These are phyloP conservation scores for Leccinum subtestaceum DNA, from an alignment of 768 basidiomycete species.

Conservation along the genomic window DNA sequence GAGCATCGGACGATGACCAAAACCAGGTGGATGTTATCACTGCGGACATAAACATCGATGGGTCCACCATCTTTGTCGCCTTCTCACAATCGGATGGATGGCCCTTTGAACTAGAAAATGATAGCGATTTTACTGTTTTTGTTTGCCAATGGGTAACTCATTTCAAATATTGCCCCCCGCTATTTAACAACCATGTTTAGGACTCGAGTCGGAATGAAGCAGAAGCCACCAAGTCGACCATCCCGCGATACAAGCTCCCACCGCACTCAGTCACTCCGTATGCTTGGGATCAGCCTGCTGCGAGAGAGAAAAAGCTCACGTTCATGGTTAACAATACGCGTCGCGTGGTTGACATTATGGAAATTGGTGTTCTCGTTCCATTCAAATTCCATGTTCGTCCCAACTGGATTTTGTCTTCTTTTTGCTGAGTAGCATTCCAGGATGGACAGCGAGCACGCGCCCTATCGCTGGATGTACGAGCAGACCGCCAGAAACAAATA, in stretches of 20 bases:
- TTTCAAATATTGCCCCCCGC: background rate
- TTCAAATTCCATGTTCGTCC: conserved; percentile 76
- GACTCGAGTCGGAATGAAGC: conserved; percentile 43
- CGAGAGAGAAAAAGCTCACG: conserved; percentile 72
- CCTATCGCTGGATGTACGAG: conserved; percentile 90
- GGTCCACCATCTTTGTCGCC: conserved; percentile 86
- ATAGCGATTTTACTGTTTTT: conserved; percentile 66
- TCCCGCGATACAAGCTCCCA: conserved; percentile 52
- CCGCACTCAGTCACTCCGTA: conserved; percentile 61
- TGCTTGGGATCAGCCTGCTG: conserved; percentile 93
- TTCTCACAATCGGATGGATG: conserved; percentile 65
- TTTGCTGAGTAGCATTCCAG: conserved; percentile 31
- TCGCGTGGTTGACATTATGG: conserved; percentile 84
- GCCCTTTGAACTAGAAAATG: conserved; percentile 91
- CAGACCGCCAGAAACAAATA: conserved; percentile 81
- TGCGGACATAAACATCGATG: conserved; percentile 78
- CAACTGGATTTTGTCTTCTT: background rate
- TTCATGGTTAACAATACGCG: conserved; percentile 59
- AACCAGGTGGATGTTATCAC: conserved; percentile 55
- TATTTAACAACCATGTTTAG: conserved; percentile 34
- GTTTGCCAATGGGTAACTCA: conserved; percentile 70
- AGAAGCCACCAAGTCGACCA: conserved; percentile 36
- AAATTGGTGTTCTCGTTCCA: conserved; percentile 89
- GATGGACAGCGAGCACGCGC: conserved; percentile 54
- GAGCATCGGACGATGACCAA: conserved; percentile 29